Base-by-base conservation (phyloP, 805 yeast genomes). In the Spencermartinsiella europaea region DNA sequence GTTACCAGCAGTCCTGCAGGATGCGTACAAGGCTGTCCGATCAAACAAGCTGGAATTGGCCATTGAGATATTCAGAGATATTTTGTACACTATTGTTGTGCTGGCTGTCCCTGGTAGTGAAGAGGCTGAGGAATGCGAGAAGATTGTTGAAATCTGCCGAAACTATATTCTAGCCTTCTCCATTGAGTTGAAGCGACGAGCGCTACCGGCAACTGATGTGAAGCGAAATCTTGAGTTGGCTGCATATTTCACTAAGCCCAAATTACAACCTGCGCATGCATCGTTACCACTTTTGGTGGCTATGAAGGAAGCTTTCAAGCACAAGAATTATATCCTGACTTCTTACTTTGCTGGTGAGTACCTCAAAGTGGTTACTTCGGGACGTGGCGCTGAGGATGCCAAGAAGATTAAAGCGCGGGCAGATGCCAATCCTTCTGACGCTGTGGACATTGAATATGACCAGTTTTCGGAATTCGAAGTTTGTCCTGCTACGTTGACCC, bases 211-310 rank as follows among this genome's bases (percentile, higher is more conserved):
- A 8, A 51, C 57, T 10, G 75, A 76, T 25, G 72, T 84, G 46
- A 84, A 88, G 66, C 84, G 98, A 53, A 90, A 88, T 66, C 74
- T 93, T 61, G 98, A 93, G 67, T 72, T 93, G 55, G 98, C 99
- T 4, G 95, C 98, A 1, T 91, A 91, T 68, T 95, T 93, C 73
- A 88, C 99, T 12, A 81, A 79, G 62, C 83, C 90, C 21, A 78
- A 84, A 54, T 75, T 93, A 57, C 87, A 84, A 53, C 81, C 85
- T 31, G 83, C 84, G 5, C 99, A 93, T 67, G 79, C 84, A 49
- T 79, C 83, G 45, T 83, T 88, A 61, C 96, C 98, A 10, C 74
- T 89, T 58, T 95, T 88, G 65, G 96, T 89, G 47, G 99, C 99
- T 34, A 85, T 91, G 93, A 81, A 85, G 38, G 95, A 87, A 71